Conservation (phyloP, 163 green algal species). For the Chlorella variabilis region DNA sequence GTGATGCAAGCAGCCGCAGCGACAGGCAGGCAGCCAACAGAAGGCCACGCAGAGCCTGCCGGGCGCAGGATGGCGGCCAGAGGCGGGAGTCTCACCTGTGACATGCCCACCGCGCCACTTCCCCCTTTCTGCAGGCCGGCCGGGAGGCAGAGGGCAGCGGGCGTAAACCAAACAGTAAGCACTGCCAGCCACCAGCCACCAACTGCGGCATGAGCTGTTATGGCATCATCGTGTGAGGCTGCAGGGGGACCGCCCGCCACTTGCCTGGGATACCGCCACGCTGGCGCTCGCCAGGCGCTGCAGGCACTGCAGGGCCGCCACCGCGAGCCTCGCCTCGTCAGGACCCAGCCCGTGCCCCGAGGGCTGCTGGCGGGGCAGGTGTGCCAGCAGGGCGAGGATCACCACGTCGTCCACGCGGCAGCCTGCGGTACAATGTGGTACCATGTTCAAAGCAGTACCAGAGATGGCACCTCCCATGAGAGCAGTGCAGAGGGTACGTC, state of each 20-base stretch:
- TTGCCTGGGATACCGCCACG: neutral
- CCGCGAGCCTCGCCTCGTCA: conserved; percentile 49
- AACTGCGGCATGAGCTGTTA: too few relatives aligned
- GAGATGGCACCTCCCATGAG: too few relatives aligned
- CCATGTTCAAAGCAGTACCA: too few relatives aligned
- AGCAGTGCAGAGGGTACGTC: too few relatives aligned
- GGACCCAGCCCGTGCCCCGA: neutral
- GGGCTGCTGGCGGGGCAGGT: conserved; percentile 64
- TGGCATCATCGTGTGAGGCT: too few relatives aligned
- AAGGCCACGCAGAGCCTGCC: too few relatives aligned
- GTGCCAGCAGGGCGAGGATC: conserved; percentile 59
- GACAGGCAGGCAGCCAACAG: neutral
- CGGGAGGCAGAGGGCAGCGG: too few relatives aligned
- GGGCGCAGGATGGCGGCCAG: too few relatives aligned
- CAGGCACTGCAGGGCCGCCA: conserved; percentile 68
- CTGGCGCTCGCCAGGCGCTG: conserved; percentile 59
- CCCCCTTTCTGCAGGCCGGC: neutral
- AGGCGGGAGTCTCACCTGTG: neutral
- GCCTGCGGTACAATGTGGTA: neutral
- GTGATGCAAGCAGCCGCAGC: too few relatives aligned
- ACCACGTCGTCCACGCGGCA: conserved; percentile 41
- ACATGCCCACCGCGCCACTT: neutral
- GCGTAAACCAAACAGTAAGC: too few relatives aligned
- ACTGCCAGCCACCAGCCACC: too few relatives aligned
- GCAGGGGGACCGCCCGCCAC: neutral